Evolutionary conservation across 2,329 filamentous ascomycete genomes (phyloP).

Genomic region (Ophiostoma quercus): DNA sequence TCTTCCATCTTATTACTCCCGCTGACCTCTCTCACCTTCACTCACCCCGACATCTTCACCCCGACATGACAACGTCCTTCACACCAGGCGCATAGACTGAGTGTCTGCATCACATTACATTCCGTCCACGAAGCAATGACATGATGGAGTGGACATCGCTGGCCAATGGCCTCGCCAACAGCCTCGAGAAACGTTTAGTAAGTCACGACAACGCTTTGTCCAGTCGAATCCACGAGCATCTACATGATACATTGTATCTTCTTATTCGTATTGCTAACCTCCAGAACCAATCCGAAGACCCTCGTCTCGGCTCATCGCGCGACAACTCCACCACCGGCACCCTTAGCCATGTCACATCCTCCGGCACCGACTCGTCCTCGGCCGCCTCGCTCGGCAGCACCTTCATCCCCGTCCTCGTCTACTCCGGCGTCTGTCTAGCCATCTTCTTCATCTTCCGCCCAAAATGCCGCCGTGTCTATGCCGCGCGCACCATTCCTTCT

Average conservation of each 20-base stretch:
- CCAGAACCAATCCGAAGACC: slow-evolving; percentile 36
- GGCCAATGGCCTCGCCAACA: slow-evolving; percentile 15
- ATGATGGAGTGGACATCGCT: slow-evolving; percentile 25
- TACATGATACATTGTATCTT: background rate
- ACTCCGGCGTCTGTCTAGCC: slow-evolving; percentile 45
- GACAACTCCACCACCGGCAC: slow-evolving; percentile 39
- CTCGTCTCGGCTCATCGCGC: slow-evolving; percentile 42
- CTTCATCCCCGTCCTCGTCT: slow-evolving; percentile 48
- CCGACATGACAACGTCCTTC: slow-evolving; percentile 14
- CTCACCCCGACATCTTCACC: background rate
- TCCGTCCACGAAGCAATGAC: slow-evolving; percentile 16
- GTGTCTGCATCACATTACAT: background rate
- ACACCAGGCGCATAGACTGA: slow-evolving; percentile 15
- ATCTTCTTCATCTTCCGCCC: slow-evolving; percentile 49
- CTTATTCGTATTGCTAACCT: slow-evolving; percentile 3
- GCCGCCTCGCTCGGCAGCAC: slow-evolving; percentile 44
- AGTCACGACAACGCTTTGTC: background rate
- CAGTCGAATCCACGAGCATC: background rate
- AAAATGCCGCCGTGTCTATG: slow-evolving; percentile 49
- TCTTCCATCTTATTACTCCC: background rate
- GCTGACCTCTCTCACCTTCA: background rate
- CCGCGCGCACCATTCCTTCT: slow-evolving; percentile 48
- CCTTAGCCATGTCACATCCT: slow-evolving; percentile 34
- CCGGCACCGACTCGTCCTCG: slow-evolving; percentile 39
- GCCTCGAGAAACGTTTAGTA: slow-evolving; percentile 19